Percentiles rank a stretch among this genome's conserved stretches.
phyloP scores from a whole-genome alignment of 768 basidiomycete species.

The Favolaschia claudopus region DNA sequence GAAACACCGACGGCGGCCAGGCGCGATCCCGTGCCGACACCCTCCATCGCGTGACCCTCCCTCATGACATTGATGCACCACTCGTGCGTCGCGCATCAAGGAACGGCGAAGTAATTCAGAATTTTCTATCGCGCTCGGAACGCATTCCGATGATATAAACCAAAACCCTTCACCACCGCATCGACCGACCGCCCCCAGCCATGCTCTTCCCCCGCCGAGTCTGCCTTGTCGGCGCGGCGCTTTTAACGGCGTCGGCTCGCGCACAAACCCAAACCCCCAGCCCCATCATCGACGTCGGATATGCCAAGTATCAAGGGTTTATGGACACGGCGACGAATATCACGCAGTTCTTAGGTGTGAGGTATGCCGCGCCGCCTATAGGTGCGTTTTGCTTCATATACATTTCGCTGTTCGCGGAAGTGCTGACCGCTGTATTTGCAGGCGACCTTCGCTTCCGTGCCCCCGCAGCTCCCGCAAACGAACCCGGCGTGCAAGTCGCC shows the following conservation, averaged over 20 bases:
- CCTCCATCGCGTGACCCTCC: too few species aligned
- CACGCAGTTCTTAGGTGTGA: conserved; percentile 32
- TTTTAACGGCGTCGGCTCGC: background rate
- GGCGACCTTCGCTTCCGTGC: conserved; percentile 32
- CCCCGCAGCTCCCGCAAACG: conserved; percentile 18
- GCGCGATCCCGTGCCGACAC: too few species aligned
- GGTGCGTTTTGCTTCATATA: background rate
- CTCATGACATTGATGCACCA: too few species aligned
- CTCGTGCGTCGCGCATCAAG: too few species aligned
- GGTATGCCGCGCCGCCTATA: conserved; percentile 43
- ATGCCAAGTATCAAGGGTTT: conserved; percentile 35
- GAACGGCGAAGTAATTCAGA: too few species aligned
- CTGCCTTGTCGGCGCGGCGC: background rate
- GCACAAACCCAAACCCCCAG: background rate
- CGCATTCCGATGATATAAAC: too few species aligned
- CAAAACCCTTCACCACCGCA: too few species aligned
- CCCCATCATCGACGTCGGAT: conserved; percentile 35
- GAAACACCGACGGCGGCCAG: too few species aligned
- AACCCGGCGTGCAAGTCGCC: conserved; percentile 5
- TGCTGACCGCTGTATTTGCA: background rate
- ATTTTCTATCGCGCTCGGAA: too few species aligned
- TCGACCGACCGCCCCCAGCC: too few species aligned
- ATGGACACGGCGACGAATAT: conserved; percentile 24
- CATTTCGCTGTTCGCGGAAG: background rate
- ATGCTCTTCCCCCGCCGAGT: background rate